These are phyloP conservation scores for Dendrocalamus latiflorus DNA, from an alignment of 202 grass and related monocot species.

Conservation along the genomic window DNA sequence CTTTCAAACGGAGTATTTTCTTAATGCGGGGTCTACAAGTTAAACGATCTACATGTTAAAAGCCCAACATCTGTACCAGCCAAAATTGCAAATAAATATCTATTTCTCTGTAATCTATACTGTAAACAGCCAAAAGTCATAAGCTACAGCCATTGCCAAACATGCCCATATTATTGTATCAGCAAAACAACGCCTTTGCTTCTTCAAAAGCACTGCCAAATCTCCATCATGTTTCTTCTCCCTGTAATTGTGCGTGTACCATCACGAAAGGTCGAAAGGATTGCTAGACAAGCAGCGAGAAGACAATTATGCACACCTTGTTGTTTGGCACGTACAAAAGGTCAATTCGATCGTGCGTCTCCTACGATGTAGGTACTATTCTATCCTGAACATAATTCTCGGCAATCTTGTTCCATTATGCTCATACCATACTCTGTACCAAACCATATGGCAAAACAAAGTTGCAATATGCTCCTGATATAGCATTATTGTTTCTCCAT, in stretches of 20 bases:
- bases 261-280: background rate
- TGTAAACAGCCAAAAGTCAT: too few relatives aligned
- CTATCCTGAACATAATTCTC: slow-evolving; percentile 30
- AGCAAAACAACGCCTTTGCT: background rate
- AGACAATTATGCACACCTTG: background rate
- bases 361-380: background rate
- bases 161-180: background rate
- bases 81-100: too few relatives aligned
- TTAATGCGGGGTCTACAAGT: too few relatives aligned
- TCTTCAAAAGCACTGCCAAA: background rate
- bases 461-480: background rate
- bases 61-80: too few relatives aligned
- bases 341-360: background rate
- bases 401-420: slow-evolving; percentile 35
- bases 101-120: too few relatives aligned
- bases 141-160: too few relatives aligned
- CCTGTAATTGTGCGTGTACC: background rate
- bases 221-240: background rate
- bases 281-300: background rate
- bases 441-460: background rate
- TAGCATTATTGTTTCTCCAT: background rate
- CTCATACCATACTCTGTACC: background rate
- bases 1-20: too few relatives aligned
- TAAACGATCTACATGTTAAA: too few relatives aligned
- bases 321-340: background rate